Base-by-base conservation (phyloP, 2,329 filamentous ascomycete genomes). In the Thermoascus crustaceus region DNA sequence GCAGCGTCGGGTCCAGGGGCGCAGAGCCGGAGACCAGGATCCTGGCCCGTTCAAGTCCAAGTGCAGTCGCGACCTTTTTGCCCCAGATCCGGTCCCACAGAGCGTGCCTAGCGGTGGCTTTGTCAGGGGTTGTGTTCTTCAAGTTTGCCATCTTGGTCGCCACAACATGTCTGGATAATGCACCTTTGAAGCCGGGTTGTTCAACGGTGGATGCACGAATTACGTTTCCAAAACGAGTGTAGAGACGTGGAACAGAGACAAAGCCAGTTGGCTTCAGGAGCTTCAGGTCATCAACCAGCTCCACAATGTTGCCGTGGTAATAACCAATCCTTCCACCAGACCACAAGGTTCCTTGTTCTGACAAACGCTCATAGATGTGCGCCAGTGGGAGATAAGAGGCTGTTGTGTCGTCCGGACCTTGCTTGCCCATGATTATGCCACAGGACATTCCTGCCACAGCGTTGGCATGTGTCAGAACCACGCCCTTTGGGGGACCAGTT, bases 301-400 rank as follows among this genome's bases (percentile, higher is more conserved):
- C 83, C 8, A 83, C 57, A 43, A 95, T 81, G 54, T 95, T 86
- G 36, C 91, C 91, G 49, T 91, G 85, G 74, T 95, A 98, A 62
- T 89, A 98, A 8, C 89, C 91, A 49, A 95, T 79, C 6, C 76
- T 68, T 21, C 76, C 76, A 36, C 86, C 88, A 34, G 76, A 72
- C 51, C 82, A 76, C 10, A 95, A 68, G 9, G 77, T 75, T 3
- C 71, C 69, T 57, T 93, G 83, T 57, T 98, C 91, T 25, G 80
- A 70, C 47, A 95, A 71, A 37, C 91, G 82, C 45, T 88, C 84
- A 60, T 85, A 95, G 51, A 98, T 96, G 58, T 98, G 91, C 7
- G 91, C 91, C 24, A 95, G 68, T 0, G 91, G 91, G 34, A 98
- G 74, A 63, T 96, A 98, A 1, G 89, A 96, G 39, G 85, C 75